These are phyloP conservation scores for Crithidia expoeki DNA, from an alignment of 208 protist genomes.

Conservation along the genomic window DNA sequence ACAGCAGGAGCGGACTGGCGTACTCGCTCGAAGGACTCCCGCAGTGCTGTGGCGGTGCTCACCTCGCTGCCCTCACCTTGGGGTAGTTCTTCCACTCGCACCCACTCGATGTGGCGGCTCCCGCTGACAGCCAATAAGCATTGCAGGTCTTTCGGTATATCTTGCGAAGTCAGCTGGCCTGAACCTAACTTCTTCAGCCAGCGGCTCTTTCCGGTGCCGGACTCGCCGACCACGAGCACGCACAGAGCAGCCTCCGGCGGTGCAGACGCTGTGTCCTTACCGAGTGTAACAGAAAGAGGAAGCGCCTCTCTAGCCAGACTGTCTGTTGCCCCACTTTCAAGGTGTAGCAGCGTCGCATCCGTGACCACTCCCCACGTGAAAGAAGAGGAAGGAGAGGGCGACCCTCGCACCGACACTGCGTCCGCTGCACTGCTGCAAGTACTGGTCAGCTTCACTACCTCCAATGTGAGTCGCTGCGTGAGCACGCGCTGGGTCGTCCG, in stretches of 20 bases:
- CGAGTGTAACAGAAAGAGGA: too few relatives aligned
- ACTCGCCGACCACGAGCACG: conserved; percentile 48
- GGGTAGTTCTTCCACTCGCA: conserved; percentile 49
- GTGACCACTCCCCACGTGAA: conserved; percentile 32
- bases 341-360: conserved; percentile 30
- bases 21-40: conserved; percentile 92
- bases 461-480: conserved; percentile 34
- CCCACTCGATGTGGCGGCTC: conserved; percentile 20
- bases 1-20: conserved; percentile 80
- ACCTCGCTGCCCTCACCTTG: conserved; percentile 46
- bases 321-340: not conserved
- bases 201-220: conserved; percentile 53
- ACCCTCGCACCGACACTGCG: too few relatives aligned
- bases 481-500: conserved; percentile 35
- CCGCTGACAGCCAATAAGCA: not conserved
- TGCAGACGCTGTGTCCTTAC: not conserved
- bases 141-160: not conserved
- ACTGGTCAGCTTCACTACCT: conserved; percentile 31
- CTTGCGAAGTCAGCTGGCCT: not conserved
- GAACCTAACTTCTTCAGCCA: conserved; percentile 20
- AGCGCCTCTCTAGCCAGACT: not conserved
- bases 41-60: conserved; percentile 88
- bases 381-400: too few relatives aligned
- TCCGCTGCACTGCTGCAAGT: not conserved
- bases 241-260: not conserved